Conservation (phyloP, 306 rosid species). For the Glycine soja region DNA sequence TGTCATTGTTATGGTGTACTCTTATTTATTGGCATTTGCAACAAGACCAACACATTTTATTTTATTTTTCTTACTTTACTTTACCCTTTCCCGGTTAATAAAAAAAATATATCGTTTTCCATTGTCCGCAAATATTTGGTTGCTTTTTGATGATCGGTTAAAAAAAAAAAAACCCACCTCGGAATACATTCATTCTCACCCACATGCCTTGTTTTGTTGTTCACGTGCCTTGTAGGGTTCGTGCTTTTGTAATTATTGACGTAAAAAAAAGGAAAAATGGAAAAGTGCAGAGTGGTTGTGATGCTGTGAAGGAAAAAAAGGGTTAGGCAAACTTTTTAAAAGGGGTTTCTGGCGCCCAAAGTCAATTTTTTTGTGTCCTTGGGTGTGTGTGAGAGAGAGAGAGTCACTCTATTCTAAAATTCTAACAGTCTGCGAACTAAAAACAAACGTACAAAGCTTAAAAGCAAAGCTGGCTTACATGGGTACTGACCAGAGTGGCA, state of each 20-base stretch:
- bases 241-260: constrained; percentile 33
- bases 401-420: constrained; percentile 35
- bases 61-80: neutral
- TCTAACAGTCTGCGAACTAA: constrained; percentile 46
- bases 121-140: constrained; percentile 36
- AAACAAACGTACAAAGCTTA: constrained; percentile 49
- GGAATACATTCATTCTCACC: constrained; percentile 52
- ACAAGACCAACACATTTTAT: neutral
- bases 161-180: constrained; percentile 37
- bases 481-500: neutral
- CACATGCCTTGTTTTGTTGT: constrained; percentile 50
- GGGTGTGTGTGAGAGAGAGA: constrained; percentile 14
- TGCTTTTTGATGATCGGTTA: constrained; percentile 30
- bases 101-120: constrained; percentile 24
- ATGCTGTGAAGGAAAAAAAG: constrained; percentile 4
- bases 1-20: neutral
- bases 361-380: constrained; percentile 51
- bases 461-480: constrained; percentile 44
- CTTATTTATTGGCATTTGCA: neutral
- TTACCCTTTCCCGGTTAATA: constrained; percentile 4
- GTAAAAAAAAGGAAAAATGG: too few relatives aligned
- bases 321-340: constrained; percentile 35
- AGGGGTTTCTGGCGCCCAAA: constrained; percentile 51
- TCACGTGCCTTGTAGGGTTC: constrained; percentile 55
- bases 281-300: neutral